Evolutionary conservation across 768 basidiomycete genomes (phyloP).

Genomic region (Russula compacta): DNA sequence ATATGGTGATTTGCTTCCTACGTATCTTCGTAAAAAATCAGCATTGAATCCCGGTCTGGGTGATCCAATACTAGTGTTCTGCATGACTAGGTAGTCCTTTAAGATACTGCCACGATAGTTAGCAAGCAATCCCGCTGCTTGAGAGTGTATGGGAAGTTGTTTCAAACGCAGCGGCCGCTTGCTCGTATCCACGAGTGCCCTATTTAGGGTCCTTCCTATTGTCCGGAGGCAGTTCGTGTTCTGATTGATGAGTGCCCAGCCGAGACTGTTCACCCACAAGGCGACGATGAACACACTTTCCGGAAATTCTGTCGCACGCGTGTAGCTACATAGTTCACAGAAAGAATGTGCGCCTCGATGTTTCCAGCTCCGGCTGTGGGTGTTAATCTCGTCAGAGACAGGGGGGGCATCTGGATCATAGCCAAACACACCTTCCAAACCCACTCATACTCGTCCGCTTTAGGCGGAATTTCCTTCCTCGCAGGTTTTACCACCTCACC

Average conservation of each 20-base stretch:
- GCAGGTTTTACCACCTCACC: slow-evolving; percentile 14
- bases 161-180: background rate
- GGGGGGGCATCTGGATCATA: background rate
- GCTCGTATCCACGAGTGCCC: background rate
- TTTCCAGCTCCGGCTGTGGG: slow-evolving; percentile 83
- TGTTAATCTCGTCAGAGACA: slow-evolving; percentile 12
- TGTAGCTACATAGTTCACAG: slow-evolving; percentile 33
- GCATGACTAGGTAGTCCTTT: no score
- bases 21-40: no score
- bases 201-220: background rate
- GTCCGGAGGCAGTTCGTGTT: background rate
- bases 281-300: background rate
- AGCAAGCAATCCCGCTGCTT: no score
- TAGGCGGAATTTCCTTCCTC: slow-evolving; percentile 44
- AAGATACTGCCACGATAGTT: no score
- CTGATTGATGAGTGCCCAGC: background rate
- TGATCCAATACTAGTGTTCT: no score
- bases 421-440: slow-evolving; percentile 71
- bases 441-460: slow-evolving; percentile 78
- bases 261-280: background rate
- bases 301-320: background rate
- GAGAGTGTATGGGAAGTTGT: background rate
- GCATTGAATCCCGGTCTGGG: no score
- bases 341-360: slow-evolving; percentile 85
- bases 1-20: no score